These are phyloP conservation scores for Alectoria sarmentosa DNA, from an alignment of 495 filamentous ascomycete genomes.

Conservation along the genomic window DNA sequence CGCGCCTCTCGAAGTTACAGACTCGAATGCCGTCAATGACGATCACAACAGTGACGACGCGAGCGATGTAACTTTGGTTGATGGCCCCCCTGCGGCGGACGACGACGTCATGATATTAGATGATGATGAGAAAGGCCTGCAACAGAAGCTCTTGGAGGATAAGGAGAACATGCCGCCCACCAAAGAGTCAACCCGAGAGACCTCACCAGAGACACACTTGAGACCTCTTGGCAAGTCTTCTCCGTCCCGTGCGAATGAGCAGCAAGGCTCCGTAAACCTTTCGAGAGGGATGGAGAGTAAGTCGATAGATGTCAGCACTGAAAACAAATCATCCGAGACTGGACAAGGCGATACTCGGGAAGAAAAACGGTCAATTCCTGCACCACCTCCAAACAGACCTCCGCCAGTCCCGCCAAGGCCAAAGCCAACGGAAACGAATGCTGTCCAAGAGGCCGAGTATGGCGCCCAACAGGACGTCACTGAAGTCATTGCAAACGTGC, in stretches of 20 bases:
- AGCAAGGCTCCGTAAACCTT: constrained; percentile 18
- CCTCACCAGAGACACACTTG: constrained; percentile 18
- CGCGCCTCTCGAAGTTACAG: constrained; percentile 20
- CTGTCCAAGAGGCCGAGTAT: constrained; percentile 50
- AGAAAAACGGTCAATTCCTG: neutral
- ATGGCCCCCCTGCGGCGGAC: constrained; percentile 31
- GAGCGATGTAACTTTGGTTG: constrained; percentile 49
- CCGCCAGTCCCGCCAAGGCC: constrained; percentile 45
- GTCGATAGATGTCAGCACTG: neutral
- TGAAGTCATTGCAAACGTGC: constrained; percentile 86
- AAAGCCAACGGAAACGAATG: constrained; percentile 32
- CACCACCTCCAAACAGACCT: constrained; percentile 29
- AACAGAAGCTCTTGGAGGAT: constrained; percentile 27
- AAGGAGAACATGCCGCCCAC: constrained; percentile 40
- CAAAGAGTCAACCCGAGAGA: constrained; percentile 15
- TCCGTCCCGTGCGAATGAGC: constrained; percentile 20
- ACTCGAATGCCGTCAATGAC: constrained; percentile 31
- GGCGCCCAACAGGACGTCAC: constrained; percentile 83
- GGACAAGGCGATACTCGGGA: neutral
- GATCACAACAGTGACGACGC: constrained; percentile 28
- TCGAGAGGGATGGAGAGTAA: constrained; percentile 10
- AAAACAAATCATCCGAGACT: constrained; percentile 22
- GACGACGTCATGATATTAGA: constrained; percentile 40
- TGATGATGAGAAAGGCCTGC: constrained; percentile 24
- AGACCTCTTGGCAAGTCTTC: constrained; percentile 21